phyloP scores from a whole-genome alignment of 2,329 filamentous ascomycete species.

The Cladosporium sp. region DNA sequence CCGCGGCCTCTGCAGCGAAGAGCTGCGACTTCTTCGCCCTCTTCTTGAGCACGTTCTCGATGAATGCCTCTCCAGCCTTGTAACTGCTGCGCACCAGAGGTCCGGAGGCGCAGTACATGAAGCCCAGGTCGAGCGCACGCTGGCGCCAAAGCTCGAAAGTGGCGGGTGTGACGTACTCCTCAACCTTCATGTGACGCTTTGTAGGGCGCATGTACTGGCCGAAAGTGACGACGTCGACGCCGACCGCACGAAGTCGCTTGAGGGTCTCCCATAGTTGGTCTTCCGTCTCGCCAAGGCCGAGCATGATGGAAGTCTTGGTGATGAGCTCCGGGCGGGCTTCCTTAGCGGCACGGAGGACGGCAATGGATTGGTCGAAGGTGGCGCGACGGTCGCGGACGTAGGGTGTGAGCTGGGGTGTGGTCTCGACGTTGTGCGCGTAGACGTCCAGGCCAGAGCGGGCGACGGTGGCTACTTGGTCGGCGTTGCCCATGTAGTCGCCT shows the following conservation, averaged over 20 bases:
- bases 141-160: conserved; percentile 90
- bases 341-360: conserved; percentile 80
- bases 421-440: conserved; percentile 97
- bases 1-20: conserved; percentile 30
- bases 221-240: conserved; percentile 95
- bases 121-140: conserved; percentile 89
- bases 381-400: conserved; percentile 87
- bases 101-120: conserved; percentile 93
- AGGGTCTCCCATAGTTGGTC: conserved; percentile 79
- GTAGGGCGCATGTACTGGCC: conserved; percentile 99
- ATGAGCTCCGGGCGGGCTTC: conserved; percentile 73
- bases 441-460: conserved; percentile 89
- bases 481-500: conserved; percentile 80
- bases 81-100: conserved; percentile 93
- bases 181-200: conserved; percentile 95
- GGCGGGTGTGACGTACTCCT: conserved; percentile 89
- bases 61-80: conserved; percentile 97
- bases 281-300: conserved; percentile 90
- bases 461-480: conserved; percentile 83
- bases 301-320: conserved; percentile 98
- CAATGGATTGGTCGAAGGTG: conserved; percentile 81
- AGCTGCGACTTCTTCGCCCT: conserved; percentile 49
- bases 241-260: conserved; percentile 73
- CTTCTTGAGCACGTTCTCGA: conserved; percentile 96
- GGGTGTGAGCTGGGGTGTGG: conserved; percentile 84